Base-by-base conservation (phyloP, 306 rosid species). In the Boehmeria nivea region DNA sequence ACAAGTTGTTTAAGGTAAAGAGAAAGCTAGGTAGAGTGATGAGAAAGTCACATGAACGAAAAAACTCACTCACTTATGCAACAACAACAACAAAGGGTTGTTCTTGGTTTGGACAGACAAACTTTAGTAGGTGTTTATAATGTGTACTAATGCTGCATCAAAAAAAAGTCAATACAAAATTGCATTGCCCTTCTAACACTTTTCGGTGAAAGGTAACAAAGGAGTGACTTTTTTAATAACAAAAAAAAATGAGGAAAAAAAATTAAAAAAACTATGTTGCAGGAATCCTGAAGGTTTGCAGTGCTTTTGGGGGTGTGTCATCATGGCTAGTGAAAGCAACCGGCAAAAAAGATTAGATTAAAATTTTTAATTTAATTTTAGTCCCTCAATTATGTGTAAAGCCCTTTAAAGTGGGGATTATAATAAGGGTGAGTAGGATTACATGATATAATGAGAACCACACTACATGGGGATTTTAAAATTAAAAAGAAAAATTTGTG, bases 121-220 rank as follows among this genome's bases (percentile, higher is more conserved):
- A 68, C 75, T 71, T 81, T 77, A 81, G 62, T 61, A 81, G 70
- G 69, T 66, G 84, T 42, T 72, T 78, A 78, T 78, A 71, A 31
- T 18, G n/a, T 54, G 28, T 31, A 28, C 13, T 17, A 31, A 33
- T 76, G 75, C 72, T 54, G 64, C 31, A 56, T 72, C 52, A 63
- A 61, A 0, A 0, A 0, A 84, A 85, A 79, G 96, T 83, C 95
- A 79, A 87, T 78, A 55, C 62, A 52, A 12, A 71, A 69, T 38
- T 59, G 61, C 51, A 73, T 6, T 16, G 23, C 21, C 21, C 12
- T 27, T 68, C 70, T 16, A 58, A 67, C 78, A 83, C 96, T 87
- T 87, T 93, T 85, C 96, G 96, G 99, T 93, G 93, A 83, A 85
- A 83, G 86, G 72, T 66, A 61, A 25, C 72, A 70, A 38, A 28